Base-by-base conservation (phyloP, 805 yeast genomes). In the Candida qinlingensis region DNA sequence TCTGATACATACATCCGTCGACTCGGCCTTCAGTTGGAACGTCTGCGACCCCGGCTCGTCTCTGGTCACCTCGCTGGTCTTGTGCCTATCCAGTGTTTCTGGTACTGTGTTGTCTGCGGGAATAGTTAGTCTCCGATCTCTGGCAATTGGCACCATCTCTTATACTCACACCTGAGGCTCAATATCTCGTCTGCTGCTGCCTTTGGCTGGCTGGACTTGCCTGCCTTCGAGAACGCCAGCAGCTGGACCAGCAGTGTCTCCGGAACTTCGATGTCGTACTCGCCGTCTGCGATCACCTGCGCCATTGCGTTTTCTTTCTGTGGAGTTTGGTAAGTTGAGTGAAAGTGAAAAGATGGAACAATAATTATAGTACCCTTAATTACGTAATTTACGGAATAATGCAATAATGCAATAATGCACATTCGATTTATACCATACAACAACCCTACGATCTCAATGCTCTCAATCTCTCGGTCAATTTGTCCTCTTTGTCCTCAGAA, bases 381-480 rank as follows among this genome's bases (percentile, higher is more conserved):
- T 19, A 19, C 19, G 19, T 19, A 19, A 19, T 19, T 19, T 19
- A 19, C 19, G 19, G 19, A 19, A 19, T 19, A 19, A 36, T 36
- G 26, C 12, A 12, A n/a, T n/a, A n/a, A n/a, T n/a, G n/a, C n/a
- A n/a, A n/a, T 13, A 12, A 36, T 36, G 26, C 12, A 12, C 7
- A 31, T 8, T 31, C 34, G 11, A 31, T 8, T 11, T 25, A 28
- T 28, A 19, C 31, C 7, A 6, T 35, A 19, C 19, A 19, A 19
- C 19, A 19, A 3, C 13, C n/a, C 39, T 39, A 52, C 28, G 76
- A 71, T 49, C 99, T 76, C 56, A 94, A 72, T 1, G 97, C 98
- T 54, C 95, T 79, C 51, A 94, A 70, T 59, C 97, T 73, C 68
- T 94, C 96, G 1, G 96, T 91, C 44, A 94, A 75, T 53, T 74